Base-by-base conservation (phyloP, 352 stramenopile genomes). In the Globisporangium perplexum region DNA sequence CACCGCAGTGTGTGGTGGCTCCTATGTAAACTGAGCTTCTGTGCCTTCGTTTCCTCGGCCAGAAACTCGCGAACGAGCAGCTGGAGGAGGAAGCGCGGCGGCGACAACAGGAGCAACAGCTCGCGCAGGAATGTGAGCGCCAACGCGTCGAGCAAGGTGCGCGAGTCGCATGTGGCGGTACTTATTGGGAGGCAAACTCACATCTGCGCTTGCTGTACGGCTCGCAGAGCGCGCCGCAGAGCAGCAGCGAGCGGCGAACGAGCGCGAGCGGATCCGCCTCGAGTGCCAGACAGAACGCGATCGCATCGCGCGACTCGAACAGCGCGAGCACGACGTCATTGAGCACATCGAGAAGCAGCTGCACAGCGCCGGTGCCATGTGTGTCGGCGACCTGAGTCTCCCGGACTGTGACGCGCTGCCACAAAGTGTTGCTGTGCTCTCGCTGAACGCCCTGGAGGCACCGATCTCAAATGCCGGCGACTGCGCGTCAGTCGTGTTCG, bases 21-120 rank as follows among this genome's bases (percentile, higher is more conserved):
- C 26, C 26, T 30, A 2, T 30, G 5, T 30, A 30, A 36, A 7
- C 31, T 36, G 3, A 36, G 31, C 7, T 3, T 36, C 33, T 18
- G 33, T 2, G 2, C 33, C 14, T n/a, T 12, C 12, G 17, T 18
- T 12, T 39, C 33, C 17, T 39, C 8, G 2, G 18, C 12, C 12
- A 90, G 80, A 88, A 88, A 83, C 50, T 88, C 17, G 77, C 88
- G 57, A 84, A 88, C 41, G 63, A 88, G 58, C 77, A 65, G 11
- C 60, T 90, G 45, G 73, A 87, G 49, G 69, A 80, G 26, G 75
- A 80, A 20, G 75, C 75, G 35, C 62, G 65, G 12, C 53, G 71
- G 23, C 68, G 68, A 0, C 74, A 83, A 36, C 69, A 86, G 41
- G 73, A 83, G 22, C 53, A 74, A 1, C 62, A 50, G 20, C 42